Percentiles rank a stretch among this genome's conserved stretches.
These are phyloP conservation scores for Fusarium foetens DNA, from an alignment of 2,329 filamentous ascomycete genomes.

Conservation along the genomic window DNA sequence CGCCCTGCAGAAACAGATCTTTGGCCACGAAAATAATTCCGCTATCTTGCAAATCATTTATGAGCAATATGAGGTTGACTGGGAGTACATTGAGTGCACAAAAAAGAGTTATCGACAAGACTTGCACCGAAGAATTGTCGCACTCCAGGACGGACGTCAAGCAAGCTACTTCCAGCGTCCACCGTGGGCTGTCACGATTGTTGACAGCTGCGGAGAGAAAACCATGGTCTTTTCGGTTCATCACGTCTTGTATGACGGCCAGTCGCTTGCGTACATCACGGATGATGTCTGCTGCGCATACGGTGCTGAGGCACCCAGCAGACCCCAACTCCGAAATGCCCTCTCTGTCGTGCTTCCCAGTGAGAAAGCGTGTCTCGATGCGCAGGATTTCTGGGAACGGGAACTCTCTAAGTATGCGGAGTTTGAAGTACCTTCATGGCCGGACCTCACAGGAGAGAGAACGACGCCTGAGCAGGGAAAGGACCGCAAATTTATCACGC, in stretches of 20 bases:
- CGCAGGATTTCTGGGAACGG: neutral
- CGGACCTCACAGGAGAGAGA: constrained; percentile 4
- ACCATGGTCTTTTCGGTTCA: constrained; percentile 1
- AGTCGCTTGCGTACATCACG: constrained; percentile 1
- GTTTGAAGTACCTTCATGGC: constrained; percentile 1
- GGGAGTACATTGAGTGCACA: neutral
- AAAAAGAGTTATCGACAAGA: neutral
- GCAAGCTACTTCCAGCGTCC: constrained; percentile 3
- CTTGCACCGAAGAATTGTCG: neutral
- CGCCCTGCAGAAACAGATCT: neutral
- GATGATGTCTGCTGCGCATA: constrained; percentile 2
- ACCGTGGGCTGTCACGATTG: constrained; percentile 4
- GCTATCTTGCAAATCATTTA: neutral
- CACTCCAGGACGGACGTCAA: neutral
- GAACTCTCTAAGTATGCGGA: neutral
- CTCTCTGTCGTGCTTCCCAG: neutral
- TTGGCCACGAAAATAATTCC: neutral
- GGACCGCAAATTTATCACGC: neutral
- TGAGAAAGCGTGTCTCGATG: neutral
- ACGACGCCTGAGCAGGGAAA: neutral
- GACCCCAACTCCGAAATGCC: neutral
- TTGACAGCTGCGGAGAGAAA: neutral
- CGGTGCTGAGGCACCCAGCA: neutral
- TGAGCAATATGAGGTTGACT: neutral
- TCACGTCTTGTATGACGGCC: constrained; percentile 3